phyloP scores from a whole-genome alignment of 352 stramenopile genomes.

The Globisporangium nodosum region DNA sequence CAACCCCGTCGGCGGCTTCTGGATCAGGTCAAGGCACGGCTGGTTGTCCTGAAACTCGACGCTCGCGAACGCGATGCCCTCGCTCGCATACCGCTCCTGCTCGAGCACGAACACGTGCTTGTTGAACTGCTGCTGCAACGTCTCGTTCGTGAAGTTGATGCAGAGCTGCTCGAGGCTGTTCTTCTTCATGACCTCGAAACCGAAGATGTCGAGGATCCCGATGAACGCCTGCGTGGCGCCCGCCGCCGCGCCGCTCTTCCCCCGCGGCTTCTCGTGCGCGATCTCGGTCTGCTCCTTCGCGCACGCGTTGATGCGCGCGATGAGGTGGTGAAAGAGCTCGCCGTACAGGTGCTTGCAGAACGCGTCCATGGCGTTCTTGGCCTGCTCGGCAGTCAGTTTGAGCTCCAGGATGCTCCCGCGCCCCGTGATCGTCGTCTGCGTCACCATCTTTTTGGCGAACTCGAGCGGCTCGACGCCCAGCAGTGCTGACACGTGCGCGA shows the following conservation, averaged over 20 bases:
- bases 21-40: constrained; percentile 69
- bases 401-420: constrained; percentile 73
- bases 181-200: constrained; percentile 85
- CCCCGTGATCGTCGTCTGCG: constrained; percentile 74
- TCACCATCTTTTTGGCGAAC: constrained; percentile 79
- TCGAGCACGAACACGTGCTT: constrained; percentile 84
- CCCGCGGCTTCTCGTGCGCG: constrained; percentile 12
- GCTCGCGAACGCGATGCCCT: constrained; percentile 68
- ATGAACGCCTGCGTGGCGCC: constrained; percentile 41
- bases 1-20: constrained; percentile 73
- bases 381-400: constrained; percentile 61
- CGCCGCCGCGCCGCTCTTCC: neutral
- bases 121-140: constrained; percentile 88
- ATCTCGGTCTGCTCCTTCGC: constrained; percentile 48
- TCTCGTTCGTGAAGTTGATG: constrained; percentile 92
- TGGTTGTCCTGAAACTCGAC: constrained; percentile 87
- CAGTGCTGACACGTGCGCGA: constrained; percentile 53
- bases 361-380: constrained; percentile 76
- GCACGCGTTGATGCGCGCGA: constrained; percentile 68
- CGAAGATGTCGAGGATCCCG: constrained; percentile 90
- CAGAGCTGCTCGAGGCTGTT: constrained; percentile 89
- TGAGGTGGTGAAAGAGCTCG: constrained; percentile 73
- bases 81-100: constrained; percentile 69
- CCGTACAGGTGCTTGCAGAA: constrained; percentile 86
- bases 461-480: constrained; percentile 47